Percentiles rank a stretch among this genome's conserved stretches.
Conservation (phyloP, 2,329 filamentous ascomycete species). For the Pseudogymnoascus sp. region DNA sequence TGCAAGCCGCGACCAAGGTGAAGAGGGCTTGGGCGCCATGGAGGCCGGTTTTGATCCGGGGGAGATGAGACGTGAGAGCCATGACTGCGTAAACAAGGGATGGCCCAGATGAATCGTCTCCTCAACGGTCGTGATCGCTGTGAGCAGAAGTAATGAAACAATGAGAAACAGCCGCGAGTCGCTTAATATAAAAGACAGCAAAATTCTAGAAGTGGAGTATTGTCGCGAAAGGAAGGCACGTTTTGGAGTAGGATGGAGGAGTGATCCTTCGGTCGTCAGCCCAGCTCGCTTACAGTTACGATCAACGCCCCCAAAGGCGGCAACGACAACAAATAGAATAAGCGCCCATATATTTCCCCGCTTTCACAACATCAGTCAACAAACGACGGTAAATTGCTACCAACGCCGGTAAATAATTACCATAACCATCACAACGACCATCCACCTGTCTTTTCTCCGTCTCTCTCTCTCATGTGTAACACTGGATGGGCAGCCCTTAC, state of each 20-base stretch:
- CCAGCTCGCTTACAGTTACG: neutral
- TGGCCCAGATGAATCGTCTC: neutral
- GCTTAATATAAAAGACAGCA: neutral
- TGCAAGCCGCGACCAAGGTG: constrained; percentile 46
- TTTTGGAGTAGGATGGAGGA: neutral
- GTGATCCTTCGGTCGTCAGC: neutral
- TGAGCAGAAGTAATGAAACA: neutral
- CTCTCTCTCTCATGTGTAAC: neutral
- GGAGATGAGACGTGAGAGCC: constrained; percentile 4
- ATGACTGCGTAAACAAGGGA: constrained; percentile 1
- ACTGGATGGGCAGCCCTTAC: neutral
- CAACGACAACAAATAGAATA: neutral
- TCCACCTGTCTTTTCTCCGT: neutral
- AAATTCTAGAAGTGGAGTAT: neutral
- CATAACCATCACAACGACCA: neutral
- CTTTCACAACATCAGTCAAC: neutral
- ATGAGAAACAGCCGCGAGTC: neutral
- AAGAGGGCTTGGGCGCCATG: constrained; percentile 48
- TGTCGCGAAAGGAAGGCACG: neutral
- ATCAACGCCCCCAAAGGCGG: neutral
- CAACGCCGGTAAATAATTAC: neutral
- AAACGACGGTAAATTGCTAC: neutral
- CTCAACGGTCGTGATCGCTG: neutral
- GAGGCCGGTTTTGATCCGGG: constrained; percentile 41
- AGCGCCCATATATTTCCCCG: constrained; percentile 3